Conservation (phyloP, 2,329 filamentous ascomycete genomes). For the Colletotrichum sp. region DNA sequence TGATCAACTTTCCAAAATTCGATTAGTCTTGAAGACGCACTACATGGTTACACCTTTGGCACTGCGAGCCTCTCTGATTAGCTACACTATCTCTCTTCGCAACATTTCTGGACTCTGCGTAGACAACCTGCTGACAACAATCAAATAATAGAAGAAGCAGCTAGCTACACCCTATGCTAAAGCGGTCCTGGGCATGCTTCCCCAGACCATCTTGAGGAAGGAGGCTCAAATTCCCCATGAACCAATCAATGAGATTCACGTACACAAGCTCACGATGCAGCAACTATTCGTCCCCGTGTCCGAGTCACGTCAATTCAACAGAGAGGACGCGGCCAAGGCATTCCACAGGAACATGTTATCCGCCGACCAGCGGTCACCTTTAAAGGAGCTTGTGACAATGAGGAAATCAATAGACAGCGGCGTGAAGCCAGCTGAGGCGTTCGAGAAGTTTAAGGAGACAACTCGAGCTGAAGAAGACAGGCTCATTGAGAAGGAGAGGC, state of each 20-base stretch:
- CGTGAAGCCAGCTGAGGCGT: slow-evolving; percentile 39
- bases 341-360: slow-evolving; percentile 67
- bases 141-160: slow-evolving; percentile 68
- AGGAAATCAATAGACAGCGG: slow-evolving; percentile 52
- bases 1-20: slow-evolving; percentile 73
- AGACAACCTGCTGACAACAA: slow-evolving; percentile 25
- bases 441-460: slow-evolving; percentile 43
- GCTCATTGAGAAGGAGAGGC: slow-evolving; percentile 37
- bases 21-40: slow-evolving; percentile 99
- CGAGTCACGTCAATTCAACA: slow-evolving; percentile 68
- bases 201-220: slow-evolving; percentile 62
- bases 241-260: slow-evolving; percentile 68
- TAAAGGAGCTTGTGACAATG: slow-evolving; percentile 64
- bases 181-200: slow-evolving; percentile 82
- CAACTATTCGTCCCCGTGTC: slow-evolving; percentile 70
- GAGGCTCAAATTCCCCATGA: slow-evolving; percentile 48
- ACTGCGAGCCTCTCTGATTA: slow-evolving; percentile 78
- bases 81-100: background rate
- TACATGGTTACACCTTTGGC: slow-evolving; percentile 85
- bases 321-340: slow-evolving; percentile 68
- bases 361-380: slow-evolving; percentile 65
- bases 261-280: slow-evolving; percentile 66
- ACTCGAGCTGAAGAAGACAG: slow-evolving; percentile 49
- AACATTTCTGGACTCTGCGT: background rate
- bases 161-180: slow-evolving; percentile 78